Base-by-base conservation (phyloP, 208 protist genomes). In the Crithidia brevicula region DNA sequence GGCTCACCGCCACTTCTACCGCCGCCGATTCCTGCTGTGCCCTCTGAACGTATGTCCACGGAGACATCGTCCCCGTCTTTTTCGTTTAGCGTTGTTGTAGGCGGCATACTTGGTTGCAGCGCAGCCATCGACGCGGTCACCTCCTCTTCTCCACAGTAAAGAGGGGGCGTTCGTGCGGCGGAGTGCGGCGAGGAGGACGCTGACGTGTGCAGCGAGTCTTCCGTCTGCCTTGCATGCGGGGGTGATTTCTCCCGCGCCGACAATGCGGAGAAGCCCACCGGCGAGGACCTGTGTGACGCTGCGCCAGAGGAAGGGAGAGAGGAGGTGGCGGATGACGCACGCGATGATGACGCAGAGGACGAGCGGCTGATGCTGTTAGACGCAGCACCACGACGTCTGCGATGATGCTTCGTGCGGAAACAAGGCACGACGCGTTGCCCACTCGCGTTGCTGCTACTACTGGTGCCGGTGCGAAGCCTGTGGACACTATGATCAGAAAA, bases 401-500 rank as follows among this genome's bases (percentile, higher is more conserved):
- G 25, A 23, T 13, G 18, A 8, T 18, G 46, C 49, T 33, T 28
- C 36, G 22, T 30, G 16, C 25, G 30, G 49, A 7, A 23, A 34
- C 6, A 49, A 0, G 23, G 31, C 10, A 23, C 18, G 16, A 38
- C 4, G 25, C 0, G 3, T 8, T 18, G 3, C 34, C 11, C 7
- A 13, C n/a, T 60, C 27, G 15, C 30, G 61, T 3, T 47, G 54
- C 45, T 56, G 65, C 45, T 38, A 30, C 49, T 38, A 23, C 51
- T 42, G 50, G 43, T 43, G 22, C 22, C 33, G n/a, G 46, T 36
- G 40, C 45, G 46, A 31, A 49, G 11, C 33, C 7, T 22, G 1
- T 43, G 43, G 8, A 22, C 36, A 46, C 54, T 45, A 33, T 36
- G 43, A 34, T 62, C 56, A 7, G 56, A 50, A 16, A 62, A 62